Base-by-base conservation (phyloP, 2,329 filamentous ascomycete species). In the Dryadomyces quercivorus region DNA sequence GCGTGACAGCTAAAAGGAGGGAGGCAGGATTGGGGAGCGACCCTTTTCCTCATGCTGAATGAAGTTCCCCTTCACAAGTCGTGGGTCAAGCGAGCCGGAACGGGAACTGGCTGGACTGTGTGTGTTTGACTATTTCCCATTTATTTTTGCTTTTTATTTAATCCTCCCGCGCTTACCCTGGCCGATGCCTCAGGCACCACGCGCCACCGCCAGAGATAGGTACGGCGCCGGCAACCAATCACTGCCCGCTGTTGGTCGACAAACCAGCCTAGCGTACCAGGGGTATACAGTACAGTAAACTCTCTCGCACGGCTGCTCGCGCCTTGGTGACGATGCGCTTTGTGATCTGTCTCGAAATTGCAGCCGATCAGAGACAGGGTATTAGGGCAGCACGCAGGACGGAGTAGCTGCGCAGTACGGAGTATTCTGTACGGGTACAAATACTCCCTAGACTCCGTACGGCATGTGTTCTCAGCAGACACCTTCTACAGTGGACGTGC, bases 1-100 rank as follows among this genome's bases (percentile, higher is more conserved):
- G 57, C 58, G 57, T 58, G 58, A 60, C 57, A 57, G 57, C 59
- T 57, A 59, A 59, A 57, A 56, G 58, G 55, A 57, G 58, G 54
- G 57, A 56, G 49, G 50, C 57, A 57, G 50, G 52, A 46, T 56
- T 51, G 53, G 47, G 34, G 46, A 50, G 54, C 36, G 50, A 53
- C 45, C 47, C 31, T 48, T 50, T 52, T 56, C 22, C 47, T 50
- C 49, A 56, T 56, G 55, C 55, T 56, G 51, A 56, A 56, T 56
- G 55, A 56, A 56, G 55, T 56, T 56, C 51, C 55, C 55, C 52
- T 54, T 56, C 45, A 40, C 48, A 45, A 52, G 55, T 58, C 56
- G 56, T 55, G 56, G 56, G 56, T 58, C 56, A 55, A 58, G 54
- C 52, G 56, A 57, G 52, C 50, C 54, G 54, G 56, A 56, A 58